Percentiles rank a stretch among this genome's conserved stretches.
These are phyloP conservation scores for Venturia effusa DNA, from an alignment of 2,329 filamentous ascomycete species.

Conservation along the genomic window DNA sequence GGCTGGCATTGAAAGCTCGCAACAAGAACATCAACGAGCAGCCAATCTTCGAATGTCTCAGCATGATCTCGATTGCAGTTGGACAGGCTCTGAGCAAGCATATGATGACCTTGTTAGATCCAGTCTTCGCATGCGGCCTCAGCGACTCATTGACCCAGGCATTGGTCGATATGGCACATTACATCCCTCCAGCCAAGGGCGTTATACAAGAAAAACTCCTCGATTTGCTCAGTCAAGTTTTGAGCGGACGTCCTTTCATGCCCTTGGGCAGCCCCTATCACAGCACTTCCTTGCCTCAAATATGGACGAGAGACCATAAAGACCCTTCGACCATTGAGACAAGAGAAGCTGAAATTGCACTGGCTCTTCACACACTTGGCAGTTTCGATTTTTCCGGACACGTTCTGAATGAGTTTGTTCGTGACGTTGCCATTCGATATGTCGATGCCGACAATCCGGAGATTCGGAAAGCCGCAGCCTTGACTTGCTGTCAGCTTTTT, in stretches of 20 bases:
- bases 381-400: slow-evolving; percentile 89
- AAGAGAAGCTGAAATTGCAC: slow-evolving; percentile 75
- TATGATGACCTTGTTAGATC: slow-evolving; percentile 88
- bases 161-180: slow-evolving; percentile 96
- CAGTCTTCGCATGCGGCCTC: slow-evolving; percentile 92
- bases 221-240: slow-evolving; percentile 87
- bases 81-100: slow-evolving; percentile 97
- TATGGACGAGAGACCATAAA: slow-evolving; percentile 78
- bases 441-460: slow-evolving; percentile 92
- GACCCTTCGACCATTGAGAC: slow-evolving; percentile 72
- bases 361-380: slow-evolving; percentile 90
- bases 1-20: slow-evolving; percentile 62
- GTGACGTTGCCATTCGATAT: slow-evolving; percentile 95
- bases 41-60: slow-evolving; percentile 95
- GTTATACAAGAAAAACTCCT: slow-evolving; percentile 89
- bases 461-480: slow-evolving; percentile 83
- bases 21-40: slow-evolving; percentile 50
- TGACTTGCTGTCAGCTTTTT: slow-evolving; percentile 97
- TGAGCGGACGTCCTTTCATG: slow-evolving; percentile 86
- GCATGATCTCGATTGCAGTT: slow-evolving; percentile 87
- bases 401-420: slow-evolving; percentile 94
- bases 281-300: slow-evolving; percentile 67
- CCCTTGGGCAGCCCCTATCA: slow-evolving; percentile 86
- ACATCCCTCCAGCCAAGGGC: slow-evolving; percentile 87
- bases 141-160: slow-evolving; percentile 91